A percentile compares a stretch with the other conserved stretches of the same genome.
These are phyloP conservation scores for Tephrocybe rancida DNA, from an alignment of 768 basidiomycete species.

Conservation along the genomic window DNA sequence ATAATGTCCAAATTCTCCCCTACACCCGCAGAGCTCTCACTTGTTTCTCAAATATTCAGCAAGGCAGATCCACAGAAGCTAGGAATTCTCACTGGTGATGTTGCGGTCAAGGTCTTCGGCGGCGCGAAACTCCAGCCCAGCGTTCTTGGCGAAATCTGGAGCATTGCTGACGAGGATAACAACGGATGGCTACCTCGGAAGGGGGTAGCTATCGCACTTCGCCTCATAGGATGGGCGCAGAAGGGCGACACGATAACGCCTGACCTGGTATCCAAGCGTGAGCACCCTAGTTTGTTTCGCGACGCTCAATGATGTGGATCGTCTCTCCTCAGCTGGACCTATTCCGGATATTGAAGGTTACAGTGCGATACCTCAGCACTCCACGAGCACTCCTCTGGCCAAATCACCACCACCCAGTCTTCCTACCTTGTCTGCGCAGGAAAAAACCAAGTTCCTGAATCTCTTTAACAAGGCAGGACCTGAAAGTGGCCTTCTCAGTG, in stretches of 20 bases:
- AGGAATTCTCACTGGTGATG: constrained; percentile 87
- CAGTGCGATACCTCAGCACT: constrained; percentile 55
- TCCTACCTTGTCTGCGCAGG: constrained; percentile 75
- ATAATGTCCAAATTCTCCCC: constrained; percentile 50
- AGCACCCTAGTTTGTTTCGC: constrained; percentile 31
- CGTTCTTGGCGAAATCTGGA: constrained; percentile 92
- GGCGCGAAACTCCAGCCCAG: constrained; percentile 80
- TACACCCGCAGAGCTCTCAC: constrained; percentile 51
- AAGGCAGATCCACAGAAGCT: constrained; percentile 77
- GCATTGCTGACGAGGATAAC: constrained; percentile 89
- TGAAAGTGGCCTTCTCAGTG: constrained; percentile 72
- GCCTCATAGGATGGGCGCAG: constrained; percentile 93
- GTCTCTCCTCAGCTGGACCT: constrained; percentile 68
- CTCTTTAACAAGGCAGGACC: constrained; percentile 78
- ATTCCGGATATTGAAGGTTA: constrained; percentile 80
- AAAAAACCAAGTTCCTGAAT: constrained; percentile 81
- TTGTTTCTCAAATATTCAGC: constrained; percentile 74
- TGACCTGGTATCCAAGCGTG: constrained; percentile 72
- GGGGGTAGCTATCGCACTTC: constrained; percentile 84
- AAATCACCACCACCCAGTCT: constrained; percentile 64
- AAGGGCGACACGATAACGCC: constrained; percentile 71
- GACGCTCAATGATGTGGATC: constrained; percentile 13
- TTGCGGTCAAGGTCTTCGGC: constrained; percentile 84
- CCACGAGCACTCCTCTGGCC: constrained; percentile 59
- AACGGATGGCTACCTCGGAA: constrained; percentile 90